phyloP scores from a whole-genome alignment of 2,329 filamentous ascomycete genomes.

The Drechslerella stenobrocha region DNA sequence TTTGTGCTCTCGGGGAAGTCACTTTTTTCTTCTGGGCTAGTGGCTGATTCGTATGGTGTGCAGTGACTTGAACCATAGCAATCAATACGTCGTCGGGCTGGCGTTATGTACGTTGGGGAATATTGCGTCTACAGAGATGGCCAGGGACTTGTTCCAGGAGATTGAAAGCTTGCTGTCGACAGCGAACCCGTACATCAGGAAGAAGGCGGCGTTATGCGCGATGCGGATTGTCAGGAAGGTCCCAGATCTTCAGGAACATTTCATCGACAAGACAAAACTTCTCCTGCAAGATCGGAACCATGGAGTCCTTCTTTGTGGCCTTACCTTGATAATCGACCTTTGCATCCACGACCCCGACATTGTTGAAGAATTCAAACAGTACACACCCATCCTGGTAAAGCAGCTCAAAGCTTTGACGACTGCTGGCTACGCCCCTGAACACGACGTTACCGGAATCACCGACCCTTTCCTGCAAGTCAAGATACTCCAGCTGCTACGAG shows the following conservation, averaged over 20 bases:
- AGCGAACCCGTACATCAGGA: constrained; percentile 95
- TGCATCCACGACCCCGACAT: constrained; percentile 94
- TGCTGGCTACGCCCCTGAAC: constrained; percentile 94
- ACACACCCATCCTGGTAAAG: constrained; percentile 82
- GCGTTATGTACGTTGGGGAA: constrained; percentile 95
- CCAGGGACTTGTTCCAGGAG: constrained; percentile 92
- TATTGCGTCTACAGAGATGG: constrained; percentile 98
- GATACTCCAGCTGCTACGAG: constrained; percentile 80
- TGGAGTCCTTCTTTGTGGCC: constrained; percentile 86
- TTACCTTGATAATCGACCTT: constrained; percentile 86
- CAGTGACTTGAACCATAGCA: constrained; percentile 93
- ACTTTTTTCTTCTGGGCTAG: too few species aligned
- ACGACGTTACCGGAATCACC: constrained; percentile 96
- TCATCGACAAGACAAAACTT: constrained; percentile 87
- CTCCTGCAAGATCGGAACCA: constrained; percentile 87
- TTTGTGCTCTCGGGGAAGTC: too few species aligned
- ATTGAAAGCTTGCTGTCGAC: constrained; percentile 90
- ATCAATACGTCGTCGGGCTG: constrained; percentile 96
- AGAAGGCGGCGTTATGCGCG: constrained; percentile 96
- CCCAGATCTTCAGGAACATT: constrained; percentile 94
- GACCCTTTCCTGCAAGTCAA: constrained; percentile 98
- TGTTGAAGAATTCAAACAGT: constrained; percentile 84
- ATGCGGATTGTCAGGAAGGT: constrained; percentile 99
- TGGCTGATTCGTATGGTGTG: too few species aligned
- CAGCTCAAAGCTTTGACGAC: constrained; percentile 89